Evolutionary conservation across 1,284 basidiomycete genomes (phyloP).

Genomic region (Microbotryomycetes sp.): DNA sequence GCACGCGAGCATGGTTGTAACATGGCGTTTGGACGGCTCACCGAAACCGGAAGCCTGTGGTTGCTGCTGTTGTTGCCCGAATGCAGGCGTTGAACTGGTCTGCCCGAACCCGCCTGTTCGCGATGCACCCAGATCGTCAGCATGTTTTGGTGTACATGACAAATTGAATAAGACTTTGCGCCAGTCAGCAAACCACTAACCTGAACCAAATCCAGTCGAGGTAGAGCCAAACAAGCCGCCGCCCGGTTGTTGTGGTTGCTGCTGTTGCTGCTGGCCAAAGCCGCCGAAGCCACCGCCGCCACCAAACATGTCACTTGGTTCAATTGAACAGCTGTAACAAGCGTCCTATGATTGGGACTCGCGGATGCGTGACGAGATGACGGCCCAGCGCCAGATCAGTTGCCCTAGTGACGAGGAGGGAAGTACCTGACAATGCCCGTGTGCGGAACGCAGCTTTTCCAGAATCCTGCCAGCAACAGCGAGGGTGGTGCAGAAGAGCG

Average conservation of each 20-base stretch:
- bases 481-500: no score
- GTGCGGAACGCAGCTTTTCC: no score
- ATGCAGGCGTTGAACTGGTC: slow-evolving; percentile 12
- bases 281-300: slow-evolving; percentile 20
- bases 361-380: no score
- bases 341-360: no score
- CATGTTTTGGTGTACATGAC: neutral
- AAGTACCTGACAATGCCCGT: no score
- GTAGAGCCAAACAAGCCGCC: slow-evolving; percentile 23
- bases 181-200: slow-evolving; percentile 4
- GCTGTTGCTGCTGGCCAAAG: slow-evolving; percentile 31
- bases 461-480: no score
- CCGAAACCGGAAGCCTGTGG: slow-evolving; percentile 23
- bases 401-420: no score
- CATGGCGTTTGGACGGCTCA: neutral
- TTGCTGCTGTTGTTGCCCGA: slow-evolving; percentile 22
- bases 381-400: no score
- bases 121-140: neutral
- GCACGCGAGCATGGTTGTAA: neutral
- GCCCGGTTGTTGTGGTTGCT: slow-evolving; percentile 13
- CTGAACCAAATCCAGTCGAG: slow-evolving; percentile 15
- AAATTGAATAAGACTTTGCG: neutral
- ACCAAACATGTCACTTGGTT: slow-evolving; percentile 31
- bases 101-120: slow-evolving; percentile 11
- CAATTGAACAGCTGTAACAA: no score